Conservation (phyloP, 495 filamentous ascomycete genomes). For the Poronia punctata region DNA sequence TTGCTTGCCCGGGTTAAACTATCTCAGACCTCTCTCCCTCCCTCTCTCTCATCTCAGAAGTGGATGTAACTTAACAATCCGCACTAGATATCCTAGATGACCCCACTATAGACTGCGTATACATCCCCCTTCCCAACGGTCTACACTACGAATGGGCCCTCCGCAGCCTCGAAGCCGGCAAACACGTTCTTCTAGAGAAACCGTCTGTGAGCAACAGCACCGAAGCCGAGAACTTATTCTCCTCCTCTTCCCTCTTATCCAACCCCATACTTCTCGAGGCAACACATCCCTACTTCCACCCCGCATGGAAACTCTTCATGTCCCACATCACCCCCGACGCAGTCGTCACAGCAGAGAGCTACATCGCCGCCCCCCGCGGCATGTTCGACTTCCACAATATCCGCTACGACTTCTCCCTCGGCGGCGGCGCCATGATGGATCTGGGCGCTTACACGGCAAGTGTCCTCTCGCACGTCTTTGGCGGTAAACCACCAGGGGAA, state of each 20-base stretch:
- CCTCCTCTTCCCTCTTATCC: slow-evolving; percentile 21
- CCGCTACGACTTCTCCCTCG: slow-evolving; percentile 46
- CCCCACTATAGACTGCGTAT: slow-evolving; percentile 43
- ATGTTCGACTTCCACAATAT: slow-evolving; percentile 42
- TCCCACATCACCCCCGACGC: slow-evolving; percentile 32
- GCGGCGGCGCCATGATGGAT: slow-evolving; percentile 55
- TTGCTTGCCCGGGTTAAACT: too few relatives aligned
- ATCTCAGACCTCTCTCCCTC: too few relatives aligned
- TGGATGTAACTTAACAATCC: too few relatives aligned
- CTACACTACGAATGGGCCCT: slow-evolving; percentile 50
- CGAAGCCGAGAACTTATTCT: slow-evolving; percentile 42
- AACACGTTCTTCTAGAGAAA: slow-evolving; percentile 55
- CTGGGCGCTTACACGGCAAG: slow-evolving; percentile 45
- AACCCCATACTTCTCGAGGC: slow-evolving; percentile 52
- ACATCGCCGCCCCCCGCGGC: slow-evolving; percentile 22
- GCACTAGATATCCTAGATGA: slow-evolving; percentile 47
- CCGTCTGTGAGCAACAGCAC: slow-evolving; percentile 43
- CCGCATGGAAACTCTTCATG: slow-evolving; percentile 45
- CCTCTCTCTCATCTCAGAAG: too few relatives aligned
- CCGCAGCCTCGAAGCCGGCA: slow-evolving; percentile 44
- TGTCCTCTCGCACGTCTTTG: slow-evolving; percentile 34
- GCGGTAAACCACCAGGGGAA: slow-evolving; percentile 25
- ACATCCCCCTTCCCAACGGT: slow-evolving; percentile 46
- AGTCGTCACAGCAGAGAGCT: slow-evolving; percentile 29
- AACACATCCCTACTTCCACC: slow-evolving; percentile 51